phyloP scores from a whole-genome alignment of 208 protist genomes.

The Phytomonas sp. region DNA sequence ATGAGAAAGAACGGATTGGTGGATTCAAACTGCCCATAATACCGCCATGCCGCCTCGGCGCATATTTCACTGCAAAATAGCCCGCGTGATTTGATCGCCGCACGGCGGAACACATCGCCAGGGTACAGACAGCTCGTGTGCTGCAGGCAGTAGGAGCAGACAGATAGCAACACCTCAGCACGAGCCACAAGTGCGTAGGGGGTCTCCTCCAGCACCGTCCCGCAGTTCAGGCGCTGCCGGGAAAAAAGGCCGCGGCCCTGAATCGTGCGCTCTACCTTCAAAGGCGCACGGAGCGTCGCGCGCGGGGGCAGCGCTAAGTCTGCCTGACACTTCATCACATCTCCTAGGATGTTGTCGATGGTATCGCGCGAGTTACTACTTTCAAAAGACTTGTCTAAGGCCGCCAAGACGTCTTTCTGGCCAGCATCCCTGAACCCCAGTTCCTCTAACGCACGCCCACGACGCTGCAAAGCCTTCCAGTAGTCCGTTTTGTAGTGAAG shows the following conservation, averaged over 20 bases:
- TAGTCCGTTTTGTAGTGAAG: slow-evolving; percentile 40
- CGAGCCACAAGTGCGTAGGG: slow-evolving; percentile 54
- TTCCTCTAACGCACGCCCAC: slow-evolving; percentile 52
- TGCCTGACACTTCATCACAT: slow-evolving; percentile 15
- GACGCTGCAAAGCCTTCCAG: slow-evolving; percentile 70
- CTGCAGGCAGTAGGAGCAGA: slow-evolving; percentile 77
- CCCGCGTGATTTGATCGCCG: slow-evolving; percentile 52
- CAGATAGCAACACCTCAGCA: slow-evolving; percentile 55
- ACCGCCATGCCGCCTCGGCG: slow-evolving; percentile 46
- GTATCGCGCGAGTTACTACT: slow-evolving; percentile 29
- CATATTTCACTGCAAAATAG: slow-evolving; percentile 78
- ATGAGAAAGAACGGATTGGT: slow-evolving; percentile 68
- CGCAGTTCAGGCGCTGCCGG: slow-evolving; percentile 27
- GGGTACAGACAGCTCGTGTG: slow-evolving; percentile 61
- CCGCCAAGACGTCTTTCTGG: slow-evolving; percentile 49
- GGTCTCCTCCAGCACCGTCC: slow-evolving; percentile 49
- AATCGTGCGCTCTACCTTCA: slow-evolving; percentile 19
- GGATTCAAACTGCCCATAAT: slow-evolving; percentile 61
- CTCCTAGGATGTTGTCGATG: slow-evolving; percentile 40
- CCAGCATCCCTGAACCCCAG: slow-evolving; percentile 46
- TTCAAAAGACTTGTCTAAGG: slow-evolving; percentile 20
- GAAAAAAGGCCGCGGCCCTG: slow-evolving; percentile 37
- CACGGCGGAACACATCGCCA: slow-evolving; percentile 40
- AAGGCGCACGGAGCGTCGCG: slow-evolving; percentile 12
- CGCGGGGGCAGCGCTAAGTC: slow-evolving; percentile 24